Percentiles rank a stretch among this genome's conserved stretches.
These are phyloP conservation scores for Dryadomyces quercivorus DNA, from an alignment of 2,329 filamentous ascomycete species.

Conservation along the genomic window DNA sequence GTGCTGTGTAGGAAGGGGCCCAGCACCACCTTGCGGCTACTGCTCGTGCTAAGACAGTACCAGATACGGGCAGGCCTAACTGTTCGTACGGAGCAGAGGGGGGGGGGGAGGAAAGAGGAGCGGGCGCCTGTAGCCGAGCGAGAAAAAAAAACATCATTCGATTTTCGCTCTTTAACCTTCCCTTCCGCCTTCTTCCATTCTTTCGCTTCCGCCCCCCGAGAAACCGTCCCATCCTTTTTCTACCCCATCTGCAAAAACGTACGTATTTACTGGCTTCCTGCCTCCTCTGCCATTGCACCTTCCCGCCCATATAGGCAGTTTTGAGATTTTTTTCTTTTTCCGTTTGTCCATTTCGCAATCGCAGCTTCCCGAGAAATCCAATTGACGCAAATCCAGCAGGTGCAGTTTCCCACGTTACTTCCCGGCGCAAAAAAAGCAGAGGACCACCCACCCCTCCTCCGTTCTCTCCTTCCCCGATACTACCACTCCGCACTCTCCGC, in stretches of 20 bases:
- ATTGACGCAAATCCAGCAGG: background rate
- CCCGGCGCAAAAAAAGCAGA: background rate
- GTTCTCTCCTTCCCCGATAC: background rate
- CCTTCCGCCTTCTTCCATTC: constrained; percentile 4
- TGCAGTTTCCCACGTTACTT: background rate
- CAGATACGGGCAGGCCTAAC: background rate
- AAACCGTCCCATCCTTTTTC: background rate
- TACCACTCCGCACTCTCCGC: background rate
- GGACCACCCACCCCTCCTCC: background rate
- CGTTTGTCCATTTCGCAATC: background rate
- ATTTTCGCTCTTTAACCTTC: constrained; percentile 14
- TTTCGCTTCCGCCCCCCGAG: constrained; percentile 2
- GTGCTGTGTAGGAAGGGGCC: background rate
- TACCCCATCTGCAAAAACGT: background rate
- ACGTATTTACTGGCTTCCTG: background rate
- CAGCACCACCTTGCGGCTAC: background rate
- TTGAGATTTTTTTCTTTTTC: background rate
- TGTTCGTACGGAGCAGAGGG: background rate
- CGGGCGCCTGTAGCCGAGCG: constrained; percentile 6
- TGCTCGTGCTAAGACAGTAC: background rate
- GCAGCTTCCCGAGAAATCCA: background rate
- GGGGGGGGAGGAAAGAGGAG: background rate
- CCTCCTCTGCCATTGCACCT: background rate
- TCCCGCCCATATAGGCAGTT: background rate
- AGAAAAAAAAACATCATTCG: constrained; percentile 15